Evolutionary conservation across 2,329 filamentous ascomycete species (phyloP).

Genomic region (Diaporthe humulicola): DNA sequence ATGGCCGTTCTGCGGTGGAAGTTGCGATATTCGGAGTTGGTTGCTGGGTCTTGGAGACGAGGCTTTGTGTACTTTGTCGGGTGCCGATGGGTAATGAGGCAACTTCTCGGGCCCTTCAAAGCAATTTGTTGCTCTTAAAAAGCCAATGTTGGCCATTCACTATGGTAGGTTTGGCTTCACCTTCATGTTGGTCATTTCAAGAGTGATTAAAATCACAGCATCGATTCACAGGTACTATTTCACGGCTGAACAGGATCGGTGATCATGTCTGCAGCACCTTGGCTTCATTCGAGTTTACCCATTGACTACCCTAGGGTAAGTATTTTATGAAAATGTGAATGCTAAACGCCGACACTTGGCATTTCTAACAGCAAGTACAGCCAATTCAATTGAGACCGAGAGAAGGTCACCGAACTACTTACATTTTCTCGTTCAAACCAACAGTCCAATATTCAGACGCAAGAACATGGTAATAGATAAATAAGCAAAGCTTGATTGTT

Average conservation of each 20-base stretch:
- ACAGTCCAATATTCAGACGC: no score
- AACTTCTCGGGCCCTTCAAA: background rate
- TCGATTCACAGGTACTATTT: background rate
- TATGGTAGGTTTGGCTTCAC: background rate
- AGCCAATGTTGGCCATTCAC: background rate
- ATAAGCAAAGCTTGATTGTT: no score
- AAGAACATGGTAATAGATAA: no score
- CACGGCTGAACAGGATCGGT: background rate
- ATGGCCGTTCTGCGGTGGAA: no score
- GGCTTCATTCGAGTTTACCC: background rate
- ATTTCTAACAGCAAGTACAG: background rate
- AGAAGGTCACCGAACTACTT: background rate
- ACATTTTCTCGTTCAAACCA: background rate
- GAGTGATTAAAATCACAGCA: background rate
- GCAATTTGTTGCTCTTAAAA: background rate
- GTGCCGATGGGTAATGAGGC: background rate
- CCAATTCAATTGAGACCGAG: no score
- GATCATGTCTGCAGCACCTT: background rate
- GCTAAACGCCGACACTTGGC: background rate
- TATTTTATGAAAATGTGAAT: background rate
- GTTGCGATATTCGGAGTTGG: background rate
- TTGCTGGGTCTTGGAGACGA: background rate
- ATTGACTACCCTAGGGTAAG: background rate
- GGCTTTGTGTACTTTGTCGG: background rate
- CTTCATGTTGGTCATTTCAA: background rate